Evolutionary conservation across 1,284 basidiomycete genomes (phyloP).

Genomic region (Cutaneotrichosporon cavernicola): DNA sequence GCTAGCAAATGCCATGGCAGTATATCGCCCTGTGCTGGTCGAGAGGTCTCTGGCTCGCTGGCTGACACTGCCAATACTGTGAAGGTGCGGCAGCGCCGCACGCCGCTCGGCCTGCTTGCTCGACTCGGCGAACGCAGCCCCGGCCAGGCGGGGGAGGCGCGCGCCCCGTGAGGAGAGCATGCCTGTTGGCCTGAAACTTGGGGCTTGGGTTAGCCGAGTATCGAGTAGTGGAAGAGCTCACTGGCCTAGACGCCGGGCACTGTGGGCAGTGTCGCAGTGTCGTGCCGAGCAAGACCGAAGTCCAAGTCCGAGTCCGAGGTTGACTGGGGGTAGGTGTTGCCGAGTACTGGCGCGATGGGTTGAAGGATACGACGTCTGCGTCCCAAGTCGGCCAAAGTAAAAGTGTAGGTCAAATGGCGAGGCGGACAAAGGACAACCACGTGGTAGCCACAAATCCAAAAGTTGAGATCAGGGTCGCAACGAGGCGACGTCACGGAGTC

Average conservation of each 20-base stretch:
- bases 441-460: not conserved
- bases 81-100: not conserved
- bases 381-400: not conserved
- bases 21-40: not conserved
- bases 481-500: not conserved
- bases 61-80: not conserved
- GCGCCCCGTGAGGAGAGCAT: slow-evolving; percentile 35
- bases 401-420: slow-evolving; percentile 7
- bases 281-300: not conserved
- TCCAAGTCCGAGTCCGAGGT: not conserved
- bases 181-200: not conserved
- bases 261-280: not conserved
- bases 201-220: not conserved
- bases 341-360: not conserved
- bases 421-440: slow-evolving; percentile 3
- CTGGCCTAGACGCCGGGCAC: not conserved
- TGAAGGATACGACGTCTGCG: not conserved
- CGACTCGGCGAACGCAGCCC: slow-evolving; percentile 35
- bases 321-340: not conserved
- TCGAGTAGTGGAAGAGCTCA: not conserved
- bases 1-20: slow-evolving; percentile 8
- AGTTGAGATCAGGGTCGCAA: not conserved
- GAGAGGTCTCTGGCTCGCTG: not conserved
- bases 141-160: slow-evolving; percentile 16
- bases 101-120: slow-evolving; percentile 35